A percentile compares a stretch with the other conserved stretches of the same genome.
Evolutionary conservation across 164 flowering plant species (phyloP).

Genomic region (Platanus orientalis): DNA sequence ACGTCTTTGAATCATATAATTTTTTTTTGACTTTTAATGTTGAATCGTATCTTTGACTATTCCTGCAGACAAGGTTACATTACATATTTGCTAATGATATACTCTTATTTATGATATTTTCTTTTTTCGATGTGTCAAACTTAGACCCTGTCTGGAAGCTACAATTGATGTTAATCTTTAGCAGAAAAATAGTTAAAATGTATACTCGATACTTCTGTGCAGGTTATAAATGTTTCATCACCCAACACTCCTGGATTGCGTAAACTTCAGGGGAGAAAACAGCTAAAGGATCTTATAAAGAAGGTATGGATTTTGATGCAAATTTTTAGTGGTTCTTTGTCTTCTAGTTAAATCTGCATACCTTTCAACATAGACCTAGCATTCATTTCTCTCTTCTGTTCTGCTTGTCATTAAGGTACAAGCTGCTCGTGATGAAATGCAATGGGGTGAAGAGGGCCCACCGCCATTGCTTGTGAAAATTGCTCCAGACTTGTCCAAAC

Average conservation of each 20-base stretch:
- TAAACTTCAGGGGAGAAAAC: slow-evolving; percentile 93
- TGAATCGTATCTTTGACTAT: no score
- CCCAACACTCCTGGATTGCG: slow-evolving; percentile 99
- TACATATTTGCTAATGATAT: no score
- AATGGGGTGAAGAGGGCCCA: slow-evolving; percentile 99
- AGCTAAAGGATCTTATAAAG: slow-evolving; percentile 90
- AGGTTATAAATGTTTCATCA: slow-evolving; percentile 97
- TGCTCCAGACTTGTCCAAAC: slow-evolving; percentile 91
- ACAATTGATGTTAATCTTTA: no score
- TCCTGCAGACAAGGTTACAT: no score
- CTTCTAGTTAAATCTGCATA: no score
- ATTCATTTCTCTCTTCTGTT: neutral
- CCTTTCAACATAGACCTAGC: no score
- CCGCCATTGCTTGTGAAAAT: slow-evolving; percentile 98
- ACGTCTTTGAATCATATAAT: no score
- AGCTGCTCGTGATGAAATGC: slow-evolving; percentile 99
- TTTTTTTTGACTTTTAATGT: no score
- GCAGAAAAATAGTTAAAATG: no score
- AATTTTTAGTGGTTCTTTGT: neutral
- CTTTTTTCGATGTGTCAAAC: no score
- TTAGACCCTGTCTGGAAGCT: no score
- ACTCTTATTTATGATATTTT: no score
- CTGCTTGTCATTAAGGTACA: slow-evolving; percentile 65
- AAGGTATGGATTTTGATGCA: slow-evolving; percentile 43
- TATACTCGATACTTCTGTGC: slow-evolving; percentile 8